Conservation (phyloP, 148 eudicot species). For the Mesembryanthemum crystallinum region DNA sequence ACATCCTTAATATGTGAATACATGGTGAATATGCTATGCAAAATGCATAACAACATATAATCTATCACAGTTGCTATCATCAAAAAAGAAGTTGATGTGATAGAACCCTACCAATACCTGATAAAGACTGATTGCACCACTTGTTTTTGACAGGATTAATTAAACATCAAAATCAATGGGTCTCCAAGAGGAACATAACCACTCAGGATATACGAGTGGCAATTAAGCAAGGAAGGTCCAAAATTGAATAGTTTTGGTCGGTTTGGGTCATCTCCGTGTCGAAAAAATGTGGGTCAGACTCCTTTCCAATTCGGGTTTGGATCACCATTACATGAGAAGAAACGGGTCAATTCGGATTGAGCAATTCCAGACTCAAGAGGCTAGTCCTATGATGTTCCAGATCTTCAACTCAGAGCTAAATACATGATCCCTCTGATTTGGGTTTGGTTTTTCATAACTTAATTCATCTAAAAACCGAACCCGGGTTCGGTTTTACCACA, state of each 20-base stretch:
- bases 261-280: slow-evolving; percentile 9
- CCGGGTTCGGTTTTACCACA: neutral
- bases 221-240: neutral
- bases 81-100: neutral
- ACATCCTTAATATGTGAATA: neutral
- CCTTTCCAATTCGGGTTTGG: neutral
- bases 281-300: neutral
- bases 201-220: neutral
- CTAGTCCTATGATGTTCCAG: neutral
- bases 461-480: neutral
- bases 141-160: slow-evolving; percentile 7
- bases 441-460: neutral
- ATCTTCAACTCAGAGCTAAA: neutral
- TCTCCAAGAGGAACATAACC: neutral
- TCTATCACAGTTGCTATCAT: neutral
- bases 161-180: slow-evolving; percentile 12
- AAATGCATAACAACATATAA: too few species aligned
- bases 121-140: neutral
- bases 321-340: too few species aligned
- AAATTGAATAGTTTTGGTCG: too few species aligned
- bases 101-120: neutral
- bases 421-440: neutral
- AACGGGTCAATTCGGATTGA: neutral
- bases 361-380: neutral
- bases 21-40: neutral